Evolutionary conservation across 2,329 filamentous ascomycete species (phyloP).

Genomic region (Stylonectria norvegica): DNA sequence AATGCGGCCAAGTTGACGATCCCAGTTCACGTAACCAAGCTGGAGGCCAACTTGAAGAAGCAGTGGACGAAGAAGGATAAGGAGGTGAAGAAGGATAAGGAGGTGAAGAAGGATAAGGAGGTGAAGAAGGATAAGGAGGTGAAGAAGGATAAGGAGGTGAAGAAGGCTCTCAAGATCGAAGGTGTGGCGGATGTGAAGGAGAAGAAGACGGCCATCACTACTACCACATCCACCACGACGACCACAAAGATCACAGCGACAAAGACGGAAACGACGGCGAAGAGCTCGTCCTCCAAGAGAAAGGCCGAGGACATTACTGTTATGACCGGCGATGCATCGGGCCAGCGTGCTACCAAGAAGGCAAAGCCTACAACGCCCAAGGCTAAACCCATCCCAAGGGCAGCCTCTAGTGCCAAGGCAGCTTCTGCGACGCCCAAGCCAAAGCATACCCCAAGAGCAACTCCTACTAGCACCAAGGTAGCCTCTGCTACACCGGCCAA

Average conservation of each 20-base stretch:
- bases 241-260: no score
- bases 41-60: slow-evolving; percentile 56
- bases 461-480: slow-evolving; percentile 1
- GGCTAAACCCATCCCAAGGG: slow-evolving; percentile 4
- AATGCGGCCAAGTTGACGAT: slow-evolving; percentile 46
- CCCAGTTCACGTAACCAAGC: slow-evolving; percentile 43
- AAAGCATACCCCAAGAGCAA: not conserved
- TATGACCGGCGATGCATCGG: not conserved
- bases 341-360: slow-evolving; percentile 14
- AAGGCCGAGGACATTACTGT: slow-evolving; percentile 13
- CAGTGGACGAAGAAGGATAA: slow-evolving; percentile 51
- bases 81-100: slow-evolving; percentile 42
- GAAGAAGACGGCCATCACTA: slow-evolving; percentile 2
- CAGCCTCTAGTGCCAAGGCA: not conserved
- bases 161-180: slow-evolving; percentile 29
- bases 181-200: not conserved
- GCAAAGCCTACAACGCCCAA: slow-evolving; percentile 8
- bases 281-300: slow-evolving; percentile 28
- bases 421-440: not conserved
- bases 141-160: slow-evolving; percentile 47
- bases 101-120: not conserved
- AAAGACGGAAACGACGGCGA: slow-evolving; percentile 4
- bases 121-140: slow-evolving; percentile 52
- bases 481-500: not conserved
- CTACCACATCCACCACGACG: no score